phyloP scores from a whole-genome alignment of 176 grass and related monocot genomes.

The Tillandsia leiboldiana region DNA sequence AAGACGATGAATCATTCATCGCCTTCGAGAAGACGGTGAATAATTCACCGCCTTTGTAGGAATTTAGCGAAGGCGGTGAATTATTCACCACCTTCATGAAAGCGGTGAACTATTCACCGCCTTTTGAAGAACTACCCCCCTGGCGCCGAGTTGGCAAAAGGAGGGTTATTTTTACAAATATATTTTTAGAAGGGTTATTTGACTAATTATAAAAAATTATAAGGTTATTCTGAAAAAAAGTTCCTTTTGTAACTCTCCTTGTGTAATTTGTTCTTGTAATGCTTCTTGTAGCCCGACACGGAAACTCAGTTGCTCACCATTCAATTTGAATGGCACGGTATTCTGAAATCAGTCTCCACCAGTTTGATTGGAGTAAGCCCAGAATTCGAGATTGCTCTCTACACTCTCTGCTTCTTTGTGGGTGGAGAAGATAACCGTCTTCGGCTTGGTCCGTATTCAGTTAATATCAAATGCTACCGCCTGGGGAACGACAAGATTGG shows the following conservation, averaged over 20 bases:
- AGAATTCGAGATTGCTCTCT: constrained; percentile 90
- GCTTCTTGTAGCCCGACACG: constrained; percentile 62
- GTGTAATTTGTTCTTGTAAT: neutral
- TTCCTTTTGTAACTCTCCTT: neutral
- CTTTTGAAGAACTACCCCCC: too few relatives aligned
- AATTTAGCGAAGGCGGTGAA: too few relatives aligned
- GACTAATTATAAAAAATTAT: too few relatives aligned
- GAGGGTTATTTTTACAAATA: too few relatives aligned
- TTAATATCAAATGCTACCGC: constrained; percentile 87
- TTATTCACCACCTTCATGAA: too few relatives aligned
- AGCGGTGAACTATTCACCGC: too few relatives aligned
- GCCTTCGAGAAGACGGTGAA: too few relatives aligned
- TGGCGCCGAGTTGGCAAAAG: too few relatives aligned
- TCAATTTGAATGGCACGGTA: constrained; percentile 87
- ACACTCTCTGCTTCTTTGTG: constrained; percentile 81
- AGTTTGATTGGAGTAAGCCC: constrained; percentile 83
- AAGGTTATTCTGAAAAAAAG: too few relatives aligned
- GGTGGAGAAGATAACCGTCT: constrained; percentile 78
- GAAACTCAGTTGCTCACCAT: constrained; percentile 74
- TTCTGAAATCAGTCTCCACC: constrained; percentile 93
- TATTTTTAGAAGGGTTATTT: too few relatives aligned
- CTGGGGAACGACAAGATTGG: constrained; percentile 79
- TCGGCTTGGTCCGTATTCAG: constrained; percentile 54
- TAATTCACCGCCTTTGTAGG: too few relatives aligned
- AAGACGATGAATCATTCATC: too few relatives aligned